Evolutionary conservation across 169 alveolate species (phyloP), one percentile per base, ranked within the genome.

Genomic region (Cryptosporidium canis): DNA sequence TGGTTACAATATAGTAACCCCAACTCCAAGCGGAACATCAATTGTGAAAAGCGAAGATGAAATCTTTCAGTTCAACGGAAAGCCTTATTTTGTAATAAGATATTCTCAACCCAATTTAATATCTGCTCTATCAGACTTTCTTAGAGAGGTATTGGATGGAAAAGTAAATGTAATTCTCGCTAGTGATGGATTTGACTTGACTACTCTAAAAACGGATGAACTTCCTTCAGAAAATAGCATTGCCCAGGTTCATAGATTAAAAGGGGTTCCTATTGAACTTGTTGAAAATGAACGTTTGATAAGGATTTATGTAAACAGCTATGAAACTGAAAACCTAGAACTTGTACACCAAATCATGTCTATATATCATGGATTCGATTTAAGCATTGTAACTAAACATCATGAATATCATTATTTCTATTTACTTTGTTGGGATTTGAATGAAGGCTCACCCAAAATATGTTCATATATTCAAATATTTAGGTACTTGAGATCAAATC

Each of bases 381-480:
- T 77, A 8, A 77, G 87, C 44, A 55, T 77, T 21, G 47, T 77
- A 9, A 61, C 70, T 12, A 35, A 9, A 1, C 0, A 77, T 45
- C 21, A 16, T 3, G 87, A 77, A 41, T 37, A 39, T 18, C 58
- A 58, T 39, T 39, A 58, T 31, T 35, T 58, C 24, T 35, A 37
- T 58, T 29, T 11, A 21, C 58, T 77, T 4, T 77, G 87, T 37
- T 58, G 43, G 35, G 63, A 77, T 21, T 47, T 39, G 5, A 47
- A 39, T 29, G 53, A 16, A 31, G 24, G 45, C n/a, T 8, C 55
- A 5, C 51, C 64, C 11, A 70, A 70, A n/a, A n/a, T 58, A 6
- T 77, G 87, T 41, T 35, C 48, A 27, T 77, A 56, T 43, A 24
- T 77, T 35, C 47, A 24, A 8, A 77, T 77, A 41, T 77, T 77